Evolutionary conservation across 78 protist species (phyloP).

Genomic region (Capsaspora owczarzaki): DNA sequence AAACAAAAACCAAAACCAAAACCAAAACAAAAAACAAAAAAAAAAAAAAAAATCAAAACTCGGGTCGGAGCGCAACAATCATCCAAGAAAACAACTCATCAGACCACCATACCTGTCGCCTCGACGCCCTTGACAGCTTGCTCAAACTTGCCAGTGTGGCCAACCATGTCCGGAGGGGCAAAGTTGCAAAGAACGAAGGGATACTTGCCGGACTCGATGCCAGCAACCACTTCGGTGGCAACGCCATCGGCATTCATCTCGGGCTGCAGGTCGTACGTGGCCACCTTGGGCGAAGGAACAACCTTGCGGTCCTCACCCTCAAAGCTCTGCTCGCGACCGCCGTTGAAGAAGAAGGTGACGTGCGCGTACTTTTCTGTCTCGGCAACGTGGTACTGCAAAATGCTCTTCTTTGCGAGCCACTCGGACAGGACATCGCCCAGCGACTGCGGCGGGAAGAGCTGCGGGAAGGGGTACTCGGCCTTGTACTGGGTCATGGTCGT

Average conservation of each 20-base stretch:
- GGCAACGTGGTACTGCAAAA: slow-evolving; percentile 27
- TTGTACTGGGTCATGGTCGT: slow-evolving; percentile 12
- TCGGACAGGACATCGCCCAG: slow-evolving; percentile 12
- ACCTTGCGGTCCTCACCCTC: slow-evolving; percentile 17
- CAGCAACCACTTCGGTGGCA: neutral
- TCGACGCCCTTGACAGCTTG: neutral
- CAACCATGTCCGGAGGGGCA: slow-evolving; percentile 38
- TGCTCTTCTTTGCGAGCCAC: neutral
- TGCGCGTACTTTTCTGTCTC: slow-evolving; percentile 45
- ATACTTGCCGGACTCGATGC: neutral
- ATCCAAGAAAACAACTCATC: neutral
- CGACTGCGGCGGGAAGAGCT: neutral
- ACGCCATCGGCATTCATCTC: slow-evolving; percentile 10
- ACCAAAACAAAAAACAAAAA: too few relatives aligned
- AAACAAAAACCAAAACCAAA: too few relatives aligned
- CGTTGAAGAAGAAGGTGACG: slow-evolving; percentile 42
- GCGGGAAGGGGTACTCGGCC: neutral
- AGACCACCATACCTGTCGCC: neutral
- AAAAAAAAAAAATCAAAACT: too few relatives aligned
- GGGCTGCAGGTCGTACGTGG: slow-evolving; percentile 25
- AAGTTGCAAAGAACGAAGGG: slow-evolving; percentile 29
- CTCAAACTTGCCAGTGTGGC: slow-evolving; percentile 21
- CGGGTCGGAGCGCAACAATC: too few relatives aligned
- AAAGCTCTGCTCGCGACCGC: slow-evolving; percentile 15
- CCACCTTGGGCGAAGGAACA: slow-evolving; percentile 23